Evolutionary conservation across 2,329 filamentous ascomycete species (phyloP).

Genomic region (Claviceps arundinis): DNA sequence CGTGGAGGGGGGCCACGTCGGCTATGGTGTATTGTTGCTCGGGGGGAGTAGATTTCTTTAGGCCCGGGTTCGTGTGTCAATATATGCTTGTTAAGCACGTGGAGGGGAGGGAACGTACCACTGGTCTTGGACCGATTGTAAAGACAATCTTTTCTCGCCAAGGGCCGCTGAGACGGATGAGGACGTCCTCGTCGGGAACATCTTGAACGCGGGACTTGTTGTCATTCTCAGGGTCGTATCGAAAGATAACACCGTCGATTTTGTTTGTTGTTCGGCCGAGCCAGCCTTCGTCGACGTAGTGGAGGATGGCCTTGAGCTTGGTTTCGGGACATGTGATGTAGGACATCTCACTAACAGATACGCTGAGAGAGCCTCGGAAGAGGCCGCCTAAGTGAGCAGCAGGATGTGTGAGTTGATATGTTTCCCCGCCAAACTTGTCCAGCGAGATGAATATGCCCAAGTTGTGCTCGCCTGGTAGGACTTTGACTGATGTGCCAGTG

Average conservation of each 20-base stretch:
- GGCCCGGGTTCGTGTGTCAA: constrained; percentile 1
- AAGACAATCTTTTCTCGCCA: constrained; percentile 66
- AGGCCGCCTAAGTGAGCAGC: constrained; percentile 85
- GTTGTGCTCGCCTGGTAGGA: constrained; percentile 85
- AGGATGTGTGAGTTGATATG: constrained; percentile 90
- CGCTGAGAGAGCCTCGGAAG: constrained; percentile 71
- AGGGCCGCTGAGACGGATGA: constrained; percentile 68
- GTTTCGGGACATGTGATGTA: constrained; percentile 85
- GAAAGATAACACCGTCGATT: constrained; percentile 82
- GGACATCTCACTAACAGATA: constrained; percentile 81
- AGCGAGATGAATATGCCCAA: constrained; percentile 89
- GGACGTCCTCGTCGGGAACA: constrained; percentile 70
- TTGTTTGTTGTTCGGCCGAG: constrained; percentile 82
- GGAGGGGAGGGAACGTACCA: constrained; percentile 35
- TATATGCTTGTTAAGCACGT: not conserved
- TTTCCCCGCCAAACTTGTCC: constrained; percentile 67
- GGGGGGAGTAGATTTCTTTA: constrained; percentile 27
- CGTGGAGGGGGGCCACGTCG: constrained; percentile 72
- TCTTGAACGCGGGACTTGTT: constrained; percentile 68
- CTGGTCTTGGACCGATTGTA: constrained; percentile 43
- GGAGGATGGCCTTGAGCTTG: constrained; percentile 77
- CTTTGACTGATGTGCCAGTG: constrained; percentile 86
- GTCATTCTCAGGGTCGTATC: constrained; percentile 78
- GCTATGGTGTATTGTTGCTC: constrained; percentile 64
- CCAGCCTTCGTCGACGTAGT: constrained; percentile 93